phyloP scores from a whole-genome alignment of 2,329 filamentous ascomycete genomes.

The Arthrobotrys sinensis region DNA sequence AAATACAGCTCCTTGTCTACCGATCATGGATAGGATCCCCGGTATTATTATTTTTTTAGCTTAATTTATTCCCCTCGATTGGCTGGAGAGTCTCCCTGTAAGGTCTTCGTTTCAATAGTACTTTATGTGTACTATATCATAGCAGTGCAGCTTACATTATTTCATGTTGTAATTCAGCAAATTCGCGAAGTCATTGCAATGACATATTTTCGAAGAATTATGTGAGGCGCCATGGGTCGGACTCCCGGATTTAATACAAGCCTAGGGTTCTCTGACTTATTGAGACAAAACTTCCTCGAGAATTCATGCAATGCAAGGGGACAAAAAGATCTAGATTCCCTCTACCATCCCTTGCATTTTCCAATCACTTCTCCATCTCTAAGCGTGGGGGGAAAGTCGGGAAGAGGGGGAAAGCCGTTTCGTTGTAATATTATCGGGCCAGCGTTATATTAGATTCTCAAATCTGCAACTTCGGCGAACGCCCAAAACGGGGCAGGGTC shows the following conservation, averaged over 20 bases:
- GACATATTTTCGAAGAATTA: slow-evolving; percentile 8
- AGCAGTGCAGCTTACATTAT: slow-evolving; percentile 36
- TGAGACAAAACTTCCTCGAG: slow-evolving; percentile 16
- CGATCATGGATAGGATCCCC: not conserved
- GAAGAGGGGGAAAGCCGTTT: slow-evolving; percentile 19
- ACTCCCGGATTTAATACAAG: not conserved
- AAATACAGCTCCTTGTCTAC: not conserved
- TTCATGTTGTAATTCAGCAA: slow-evolving; percentile 37
- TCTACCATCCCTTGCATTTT: slow-evolving; percentile 38
- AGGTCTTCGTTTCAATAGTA: slow-evolving; percentile 16
- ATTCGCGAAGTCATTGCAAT: slow-evolving; percentile 26
- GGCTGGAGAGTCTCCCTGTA: not conserved
- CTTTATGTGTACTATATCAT: not conserved
- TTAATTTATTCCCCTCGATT: slow-evolving; percentile 5
- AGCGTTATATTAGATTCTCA: slow-evolving; percentile 41
- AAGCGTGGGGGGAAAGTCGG: slow-evolving; percentile 24
- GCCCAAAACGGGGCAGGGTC: slow-evolving; percentile 32
- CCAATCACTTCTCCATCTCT: slow-evolving; percentile 21
- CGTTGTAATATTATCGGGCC: slow-evolving; percentile 32
- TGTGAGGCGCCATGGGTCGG: slow-evolving; percentile 12
- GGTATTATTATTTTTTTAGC: not conserved
- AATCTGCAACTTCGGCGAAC: slow-evolving; percentile 60
- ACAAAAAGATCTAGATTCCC: slow-evolving; percentile 25
- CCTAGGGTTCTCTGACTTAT: not conserved
- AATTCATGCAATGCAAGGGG: slow-evolving; percentile 36